Conservation (phyloP, 495 filamentous ascomycete species). For the Aspergillus carlsbadensis region DNA sequence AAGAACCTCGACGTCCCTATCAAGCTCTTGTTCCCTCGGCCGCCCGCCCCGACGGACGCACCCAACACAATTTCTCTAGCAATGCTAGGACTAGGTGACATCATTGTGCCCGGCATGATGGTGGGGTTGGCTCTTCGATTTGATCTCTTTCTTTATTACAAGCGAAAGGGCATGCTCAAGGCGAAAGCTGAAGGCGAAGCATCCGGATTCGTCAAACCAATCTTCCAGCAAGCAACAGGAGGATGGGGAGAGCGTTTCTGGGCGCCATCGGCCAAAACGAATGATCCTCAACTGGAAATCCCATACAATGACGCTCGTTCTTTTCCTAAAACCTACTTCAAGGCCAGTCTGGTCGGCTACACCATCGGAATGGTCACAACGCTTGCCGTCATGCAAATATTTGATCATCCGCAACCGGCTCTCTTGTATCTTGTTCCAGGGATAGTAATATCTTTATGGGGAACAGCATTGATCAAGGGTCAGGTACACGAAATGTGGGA, state of each 20-base stretch:
- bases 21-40: slow-evolving; percentile 83
- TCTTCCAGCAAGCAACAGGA: slow-evolving; percentile 60
- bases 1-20: slow-evolving; percentile 88
- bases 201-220: slow-evolving; percentile 46
- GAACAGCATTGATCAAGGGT: slow-evolving; percentile 69
- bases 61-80: slow-evolving; percentile 52
- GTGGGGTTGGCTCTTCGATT: slow-evolving; percentile 85
- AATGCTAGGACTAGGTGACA: slow-evolving; percentile 92
- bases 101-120: slow-evolving; percentile 93
- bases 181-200: slow-evolving; percentile 36
- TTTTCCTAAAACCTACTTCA: slow-evolving; percentile 90
- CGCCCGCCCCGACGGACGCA: slow-evolving; percentile 40
- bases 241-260: slow-evolving; percentile 87
- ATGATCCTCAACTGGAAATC: slow-evolving; percentile 34
- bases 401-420: slow-evolving; percentile 82
- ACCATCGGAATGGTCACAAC: slow-evolving; percentile 75
- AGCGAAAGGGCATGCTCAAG: slow-evolving; percentile 50
- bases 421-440: slow-evolving; percentile 91
- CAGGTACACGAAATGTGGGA: slow-evolving; percentile 74
- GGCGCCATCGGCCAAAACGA: slow-evolving; percentile 44
- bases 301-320: slow-evolving; percentile 40
- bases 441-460: slow-evolving; percentile 73
- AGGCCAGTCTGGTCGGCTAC: slow-evolving; percentile 76
- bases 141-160: slow-evolving; percentile 82
- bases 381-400: slow-evolving; percentile 72